Evolutionary conservation across 495 filamentous ascomycete species (phyloP), one percentile per base, ranked within the genome.

Genomic region (Pseudoneurospora amorphoporcata): DNA sequence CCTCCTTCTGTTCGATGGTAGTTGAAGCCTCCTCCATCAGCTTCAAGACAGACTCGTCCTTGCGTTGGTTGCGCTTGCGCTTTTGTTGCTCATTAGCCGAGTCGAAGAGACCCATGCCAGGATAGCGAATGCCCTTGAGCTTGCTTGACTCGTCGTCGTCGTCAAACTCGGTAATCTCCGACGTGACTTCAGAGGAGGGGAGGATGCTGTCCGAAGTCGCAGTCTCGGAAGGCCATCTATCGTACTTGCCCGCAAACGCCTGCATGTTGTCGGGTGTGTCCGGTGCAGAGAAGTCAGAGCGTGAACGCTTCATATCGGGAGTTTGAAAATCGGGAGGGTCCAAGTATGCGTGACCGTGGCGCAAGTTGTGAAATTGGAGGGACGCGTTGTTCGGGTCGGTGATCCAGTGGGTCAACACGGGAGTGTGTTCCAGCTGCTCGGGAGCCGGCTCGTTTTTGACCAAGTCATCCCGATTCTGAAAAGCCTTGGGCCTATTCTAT

Each of bases 71-170:
- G 47, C 94, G 88, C 81, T 88, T 92, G 43, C 91, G 88, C 76
- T 90, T 90, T 84, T 91, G 91, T 68, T 91, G 87, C 70, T 88
- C 84, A 1, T 89, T 92, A 8, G 94, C 94, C 12, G 93, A 91
- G 77, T 97, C 94, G 76, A 96, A 97, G 23, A 95, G 81, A 70
- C 90, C 88, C 94, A 97, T 97, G 9, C 94, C 94, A 4, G 92
- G 92, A 85, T 88, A 96, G 68, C 87, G 78, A 8, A 92, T 81
- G 0, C 94, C 94, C 79, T 97, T 97, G 72, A 97, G 83, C 77
- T 84, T 84, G 69, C 79, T 80, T 70, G 74, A 69, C 37, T 83
- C 81, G 42, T 78, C 80, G 70, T 80, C 82, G 19, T 81, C 80
- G 4, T 65, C 58, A 1, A 74, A 72, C 37, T 82, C 81, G 0